These are phyloP conservation scores for Colletotrichum sp. DNA, from an alignment of 2,329 filamentous ascomycete genomes.

Conservation along the genomic window DNA sequence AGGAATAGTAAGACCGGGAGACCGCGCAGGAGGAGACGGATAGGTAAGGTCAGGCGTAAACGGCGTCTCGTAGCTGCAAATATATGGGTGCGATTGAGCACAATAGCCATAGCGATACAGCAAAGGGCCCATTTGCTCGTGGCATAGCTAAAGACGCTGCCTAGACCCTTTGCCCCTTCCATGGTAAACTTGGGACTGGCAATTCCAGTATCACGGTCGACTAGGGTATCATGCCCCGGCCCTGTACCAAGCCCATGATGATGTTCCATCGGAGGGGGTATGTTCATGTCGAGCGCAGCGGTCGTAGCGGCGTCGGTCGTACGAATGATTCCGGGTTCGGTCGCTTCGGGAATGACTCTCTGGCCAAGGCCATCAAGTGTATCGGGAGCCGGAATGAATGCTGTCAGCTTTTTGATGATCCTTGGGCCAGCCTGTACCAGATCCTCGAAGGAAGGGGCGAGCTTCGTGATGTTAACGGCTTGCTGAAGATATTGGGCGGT, in stretches of 20 bases:
- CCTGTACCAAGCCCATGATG: slow-evolving; percentile 19
- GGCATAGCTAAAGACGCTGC: slow-evolving; percentile 87
- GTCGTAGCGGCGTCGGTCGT: slow-evolving; percentile 50
- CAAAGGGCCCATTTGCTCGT: slow-evolving; percentile 92
- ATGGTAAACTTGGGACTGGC: slow-evolving; percentile 55
- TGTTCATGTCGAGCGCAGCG: slow-evolving; percentile 34
- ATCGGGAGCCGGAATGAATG: slow-evolving; percentile 65
- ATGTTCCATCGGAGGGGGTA: not conserved
- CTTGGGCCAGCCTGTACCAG: slow-evolving; percentile 73
- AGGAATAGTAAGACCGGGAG: slow-evolving; percentile 74
- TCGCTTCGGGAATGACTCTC: slow-evolving; percentile 64
- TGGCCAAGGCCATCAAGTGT: slow-evolving; percentile 65
- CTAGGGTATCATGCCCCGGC: slow-evolving; percentile 36
- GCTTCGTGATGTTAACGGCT: slow-evolving; percentile 61
- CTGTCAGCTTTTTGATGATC: slow-evolving; percentile 71
- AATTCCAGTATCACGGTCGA: slow-evolving; percentile 37
- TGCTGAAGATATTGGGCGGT: slow-evolving; percentile 44
- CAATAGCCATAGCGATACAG: slow-evolving; percentile 83
- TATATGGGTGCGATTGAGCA: slow-evolving; percentile 91
- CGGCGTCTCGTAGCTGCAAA: slow-evolving; percentile 88
- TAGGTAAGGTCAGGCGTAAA: slow-evolving; percentile 75
- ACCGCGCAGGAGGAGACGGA: slow-evolving; percentile 73
- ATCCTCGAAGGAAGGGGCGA: slow-evolving; percentile 70
- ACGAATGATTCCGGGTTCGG: slow-evolving; percentile 41
- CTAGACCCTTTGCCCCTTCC: slow-evolving; percentile 72